Evolutionary conservation across 176 grass and related monocot genomes (phyloP), one percentile per base, ranked within the genome.

Genomic region (Lolium rigidum): DNA sequence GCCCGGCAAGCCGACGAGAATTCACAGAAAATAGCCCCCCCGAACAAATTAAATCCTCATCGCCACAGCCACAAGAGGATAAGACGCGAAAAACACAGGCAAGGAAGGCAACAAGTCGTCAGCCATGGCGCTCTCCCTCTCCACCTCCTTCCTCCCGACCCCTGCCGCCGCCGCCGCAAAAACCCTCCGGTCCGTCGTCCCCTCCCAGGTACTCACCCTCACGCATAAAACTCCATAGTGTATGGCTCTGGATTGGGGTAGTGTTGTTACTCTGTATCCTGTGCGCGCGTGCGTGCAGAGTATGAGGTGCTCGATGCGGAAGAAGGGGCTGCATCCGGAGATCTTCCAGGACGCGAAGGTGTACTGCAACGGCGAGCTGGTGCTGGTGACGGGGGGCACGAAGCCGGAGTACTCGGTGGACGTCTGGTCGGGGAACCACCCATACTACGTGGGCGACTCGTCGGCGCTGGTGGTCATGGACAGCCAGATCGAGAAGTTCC

Each of bases 341-440:
- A 95, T 95, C 81, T 92, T 86, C 75, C 92, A 95, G 71, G 96
- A 98, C 57, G 89, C 91, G 14, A 94, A 94, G 88, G 96, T 98
- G 86, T 98, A 98, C 84, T 98, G 96, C 88, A 95, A 98, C 71
- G 96, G 96, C 2, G 92, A 92, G 84, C 87, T 95, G 84, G 92
- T 98, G 83, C 86, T 98, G 96, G 90, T 92, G 66, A 98, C 93
- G 54, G 90, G 93, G 76, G 96, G 96, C 13, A 98, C 96, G 38
- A 91, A 91, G 83, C 79, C 70, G 81, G 93, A 98, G 86, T 90
- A 93, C 86, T 84, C 88, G 71, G 94, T 98, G 84, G 96, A 98
- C 86, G 92, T 93, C 26, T 98, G 93, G 96, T 98, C 96, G 58
- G 96, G 96, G 50, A 98, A 98, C 86, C 96, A 98, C 90, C 93